Evolutionary conservation across 140 eudicot species (phyloP).

Genomic region (Stevia rebaudiana): DNA sequence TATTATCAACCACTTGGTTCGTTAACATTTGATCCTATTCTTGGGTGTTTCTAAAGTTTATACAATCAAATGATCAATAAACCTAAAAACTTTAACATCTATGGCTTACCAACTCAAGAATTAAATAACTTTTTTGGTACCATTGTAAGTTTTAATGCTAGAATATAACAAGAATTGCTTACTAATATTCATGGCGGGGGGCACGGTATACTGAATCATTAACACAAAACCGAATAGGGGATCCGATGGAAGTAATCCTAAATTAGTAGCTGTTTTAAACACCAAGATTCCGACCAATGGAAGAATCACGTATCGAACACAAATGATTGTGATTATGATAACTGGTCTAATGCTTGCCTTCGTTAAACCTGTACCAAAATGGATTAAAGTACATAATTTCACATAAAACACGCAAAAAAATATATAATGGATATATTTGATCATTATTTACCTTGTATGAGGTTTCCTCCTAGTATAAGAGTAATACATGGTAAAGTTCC

Average conservation of each 20-base stretch:
- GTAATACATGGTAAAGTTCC: conserved; percentile 88
- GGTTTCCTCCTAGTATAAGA: conserved; percentile 95
- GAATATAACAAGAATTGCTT: neutral
- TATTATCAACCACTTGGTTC: neutral
- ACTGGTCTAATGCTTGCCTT: conserved; percentile 38
- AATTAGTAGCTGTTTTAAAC: conserved; percentile 46
- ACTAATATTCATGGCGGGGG: conserved; percentile 97
- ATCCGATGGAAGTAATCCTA: conserved; percentile 73
- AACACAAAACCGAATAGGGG: conserved; percentile 72
- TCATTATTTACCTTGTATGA: conserved; percentile 57
- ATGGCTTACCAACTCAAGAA: neutral
- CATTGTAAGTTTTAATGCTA: no score
- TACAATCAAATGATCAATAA: neutral
- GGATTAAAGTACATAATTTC: neutral
- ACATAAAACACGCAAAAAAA: neutral
- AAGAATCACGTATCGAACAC: conserved; percentile 55
- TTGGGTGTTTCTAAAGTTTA: no score
- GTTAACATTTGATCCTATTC: neutral
- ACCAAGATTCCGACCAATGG: conserved; percentile 61
- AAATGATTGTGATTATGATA: conserved; percentile 39
- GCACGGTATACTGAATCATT: conserved; percentile 71
- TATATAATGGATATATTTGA: neutral
- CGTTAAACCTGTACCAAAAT: conserved; percentile 43
- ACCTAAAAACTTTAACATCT: neutral
- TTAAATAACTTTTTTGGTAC: no score